Percentiles rank a stretch among this genome's conserved stretches.
Evolutionary conservation across 805 yeast genomes (phyloP).

Genomic region (Metschnikowia lachancei): DNA sequence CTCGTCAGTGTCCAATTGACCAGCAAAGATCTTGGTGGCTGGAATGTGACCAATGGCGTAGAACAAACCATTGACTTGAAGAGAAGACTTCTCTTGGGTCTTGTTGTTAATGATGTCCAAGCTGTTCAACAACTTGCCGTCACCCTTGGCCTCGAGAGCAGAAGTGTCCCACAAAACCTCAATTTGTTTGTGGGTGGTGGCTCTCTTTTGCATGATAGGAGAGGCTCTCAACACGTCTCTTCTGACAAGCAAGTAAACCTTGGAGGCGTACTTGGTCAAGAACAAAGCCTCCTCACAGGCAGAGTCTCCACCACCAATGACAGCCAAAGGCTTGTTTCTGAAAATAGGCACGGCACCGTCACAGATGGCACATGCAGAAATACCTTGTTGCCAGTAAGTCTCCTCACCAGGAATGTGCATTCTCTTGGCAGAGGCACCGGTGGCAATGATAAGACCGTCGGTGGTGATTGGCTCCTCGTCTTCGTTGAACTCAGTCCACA

Average conservation of each 20-base stretch:
- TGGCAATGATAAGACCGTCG: slow-evolving; percentile 89
- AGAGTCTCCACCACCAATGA: slow-evolving; percentile 98
- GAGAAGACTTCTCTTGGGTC: slow-evolving; percentile 64
- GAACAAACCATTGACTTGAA: slow-evolving; percentile 87
- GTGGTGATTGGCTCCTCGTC: slow-evolving; percentile 88
- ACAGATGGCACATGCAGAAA: slow-evolving; percentile 99
- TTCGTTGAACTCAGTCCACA: slow-evolving; percentile 95
- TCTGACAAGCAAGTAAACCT: slow-evolving; percentile 90
- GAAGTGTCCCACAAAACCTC: slow-evolving; percentile 88
- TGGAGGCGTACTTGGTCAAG: slow-evolving; percentile 95
- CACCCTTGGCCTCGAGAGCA: slow-evolving; percentile 87
- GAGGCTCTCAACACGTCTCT: slow-evolving; percentile 94
- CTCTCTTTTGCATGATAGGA: slow-evolving; percentile 95
- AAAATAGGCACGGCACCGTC: slow-evolving; percentile 99
- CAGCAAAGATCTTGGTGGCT: slow-evolving; percentile 78
- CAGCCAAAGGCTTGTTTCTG: slow-evolving; percentile 97
- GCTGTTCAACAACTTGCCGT: slow-evolving; percentile 74
- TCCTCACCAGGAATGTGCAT: slow-evolving; percentile 95
- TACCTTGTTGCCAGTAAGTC: slow-evolving; percentile 97
- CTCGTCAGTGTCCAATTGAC: slow-evolving; percentile 80
- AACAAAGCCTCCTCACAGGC: slow-evolving; percentile 99
- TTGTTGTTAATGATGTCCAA: slow-evolving; percentile 67
- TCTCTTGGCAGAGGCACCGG: slow-evolving; percentile 98
- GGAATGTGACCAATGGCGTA: slow-evolving; percentile 98
- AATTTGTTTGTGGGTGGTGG: slow-evolving; percentile 74